Percentiles rank a stretch among this genome's conserved stretches.
Conservation (phyloP, 257 asterid genomes). For the Capsicum chinense region DNA sequence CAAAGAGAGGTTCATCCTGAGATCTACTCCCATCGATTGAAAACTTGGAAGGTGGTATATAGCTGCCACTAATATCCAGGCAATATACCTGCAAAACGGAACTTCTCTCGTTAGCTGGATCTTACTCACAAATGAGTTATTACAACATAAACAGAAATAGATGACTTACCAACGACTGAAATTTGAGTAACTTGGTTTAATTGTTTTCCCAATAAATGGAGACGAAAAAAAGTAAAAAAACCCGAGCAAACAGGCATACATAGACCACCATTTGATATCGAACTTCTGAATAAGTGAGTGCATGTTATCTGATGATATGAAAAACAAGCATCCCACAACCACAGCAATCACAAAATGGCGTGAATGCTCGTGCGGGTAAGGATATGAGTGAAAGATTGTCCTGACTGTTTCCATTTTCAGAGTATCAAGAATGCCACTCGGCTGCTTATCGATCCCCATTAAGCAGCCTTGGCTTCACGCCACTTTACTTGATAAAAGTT, state of each 20-base stretch:
- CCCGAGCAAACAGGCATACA: constrained; percentile 98
- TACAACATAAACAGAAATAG: neutral
- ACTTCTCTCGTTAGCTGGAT: constrained; percentile 12
- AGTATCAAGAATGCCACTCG: constrained; percentile 73
- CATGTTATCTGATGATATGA: constrained; percentile 95
- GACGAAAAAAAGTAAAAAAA: constrained; percentile 98
- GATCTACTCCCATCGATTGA: constrained; percentile 98
- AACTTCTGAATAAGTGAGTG: constrained; percentile 94
- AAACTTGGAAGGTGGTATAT: constrained; percentile 98
- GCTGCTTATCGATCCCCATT: constrained; percentile 68
- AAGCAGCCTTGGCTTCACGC: constrained; percentile 36
- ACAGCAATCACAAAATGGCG: constrained; percentile 96
- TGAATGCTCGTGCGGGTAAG: constrained; percentile 97
- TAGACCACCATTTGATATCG: constrained; percentile 99
- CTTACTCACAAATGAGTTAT: neutral
- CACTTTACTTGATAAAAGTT: constrained; percentile 39
- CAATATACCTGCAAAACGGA: constrained; percentile 74
- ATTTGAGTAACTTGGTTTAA: constrained; percentile 95
- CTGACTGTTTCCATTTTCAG: constrained; percentile 90
- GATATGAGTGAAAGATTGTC: constrained; percentile 84
- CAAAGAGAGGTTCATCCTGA: constrained; percentile 95
- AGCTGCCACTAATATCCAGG: constrained; percentile 93
- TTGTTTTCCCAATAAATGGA: constrained; percentile 94
- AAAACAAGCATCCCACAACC: constrained; percentile 90
- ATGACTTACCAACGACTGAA: constrained; percentile 86